Conservation (phyloP, 2,329 filamentous ascomycete species). For the Metarhizium anisopliae region DNA sequence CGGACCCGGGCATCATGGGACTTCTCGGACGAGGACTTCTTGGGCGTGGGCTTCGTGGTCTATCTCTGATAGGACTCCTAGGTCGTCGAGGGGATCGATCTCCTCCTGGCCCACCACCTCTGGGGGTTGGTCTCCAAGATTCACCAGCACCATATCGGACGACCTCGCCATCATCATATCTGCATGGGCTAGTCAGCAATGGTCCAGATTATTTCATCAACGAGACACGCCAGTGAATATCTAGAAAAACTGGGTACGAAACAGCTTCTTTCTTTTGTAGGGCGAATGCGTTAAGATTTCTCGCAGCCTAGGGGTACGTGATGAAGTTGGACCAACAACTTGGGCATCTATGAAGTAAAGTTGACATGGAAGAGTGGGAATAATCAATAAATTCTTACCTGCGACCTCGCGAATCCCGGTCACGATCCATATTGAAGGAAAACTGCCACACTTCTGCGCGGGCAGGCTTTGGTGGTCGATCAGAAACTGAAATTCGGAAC, state of each 20-base stretch:
- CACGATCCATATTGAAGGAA: constrained; percentile 23
- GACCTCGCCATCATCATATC: constrained; percentile 54
- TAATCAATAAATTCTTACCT: constrained; percentile 18
- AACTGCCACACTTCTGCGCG: neutral
- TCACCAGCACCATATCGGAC: constrained; percentile 53
- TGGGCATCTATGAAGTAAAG: neutral
- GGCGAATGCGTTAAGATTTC: neutral
- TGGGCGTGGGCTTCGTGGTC: constrained; percentile 24
- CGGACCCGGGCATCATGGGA: constrained; percentile 28
- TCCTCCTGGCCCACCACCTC: constrained; percentile 20
- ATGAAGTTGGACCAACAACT: neutral
- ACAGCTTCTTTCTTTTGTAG: no score
- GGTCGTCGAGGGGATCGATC: constrained; percentile 35
- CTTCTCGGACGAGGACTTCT: constrained; percentile 32
- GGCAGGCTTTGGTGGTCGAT: neutral
- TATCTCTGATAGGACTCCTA: constrained; percentile 20
- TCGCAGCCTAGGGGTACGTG: neutral
- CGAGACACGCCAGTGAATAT: neutral
- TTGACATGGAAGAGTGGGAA: constrained; percentile 3
- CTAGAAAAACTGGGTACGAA: neutral
- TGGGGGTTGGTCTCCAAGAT: constrained; percentile 50
- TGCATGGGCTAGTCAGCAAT: constrained; percentile 17
- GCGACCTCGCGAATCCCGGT: constrained; percentile 24
- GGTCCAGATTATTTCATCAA: neutral
- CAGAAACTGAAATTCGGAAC: neutral